Conservation (phyloP, 129 eudicot species). For the Helianthus annuus region HanXRQr2.0-SUNRISE NC_035443.2:189112313-189112812, state of each 20-base stretch:
- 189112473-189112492: not conserved
- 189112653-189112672: constrained; percentile 62
- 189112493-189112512: not conserved
- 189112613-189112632: constrained; percentile 56
- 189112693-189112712: not conserved
- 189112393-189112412: no score
- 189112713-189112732: not conserved
- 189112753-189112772: constrained; percentile 44
- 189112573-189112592: constrained; percentile 85
- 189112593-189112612: constrained; percentile 86
- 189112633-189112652: constrained; percentile 75
- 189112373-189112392: no score
- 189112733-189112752: not conserved
- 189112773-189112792: constrained; percentile 75
- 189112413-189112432: no score
- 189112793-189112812: constrained; percentile 37
- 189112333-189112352: no score
- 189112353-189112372: no score
- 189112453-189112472: no score
- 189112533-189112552: constrained; percentile 89
- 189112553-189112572: constrained; percentile 69
- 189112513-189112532: constrained; percentile 73
- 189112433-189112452: no score
- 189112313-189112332: no score
- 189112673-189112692: not conserved